Percentiles rank a stretch among this genome's conserved stretches.
These are phyloP conservation scores for Trichoderma hamatum DNA, from an alignment of 2,329 filamentous ascomycete species.

Conservation along the genomic window DNA sequence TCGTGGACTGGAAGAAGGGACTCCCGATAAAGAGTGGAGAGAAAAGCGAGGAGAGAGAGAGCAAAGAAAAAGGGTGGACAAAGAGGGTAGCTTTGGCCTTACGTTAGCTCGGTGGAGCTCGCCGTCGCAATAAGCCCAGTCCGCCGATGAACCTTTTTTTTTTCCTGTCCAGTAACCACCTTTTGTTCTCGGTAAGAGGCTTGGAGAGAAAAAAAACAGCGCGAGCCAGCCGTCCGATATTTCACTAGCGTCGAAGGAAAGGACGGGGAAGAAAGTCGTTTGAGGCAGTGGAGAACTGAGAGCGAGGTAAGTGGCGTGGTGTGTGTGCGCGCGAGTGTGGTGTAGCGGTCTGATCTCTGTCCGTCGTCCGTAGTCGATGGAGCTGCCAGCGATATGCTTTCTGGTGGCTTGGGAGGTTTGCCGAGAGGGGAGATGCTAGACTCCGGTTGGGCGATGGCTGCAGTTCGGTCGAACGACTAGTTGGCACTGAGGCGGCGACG, in stretches of 20 bases:
- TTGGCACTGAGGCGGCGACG: not conserved
- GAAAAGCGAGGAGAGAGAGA: not conserved
- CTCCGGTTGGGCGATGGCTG: constrained; percentile 12
- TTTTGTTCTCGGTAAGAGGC: not conserved
- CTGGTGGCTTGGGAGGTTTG: not conserved
- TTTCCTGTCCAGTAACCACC: not conserved
- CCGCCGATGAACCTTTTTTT: not conserved
- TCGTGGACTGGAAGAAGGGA: not conserved
- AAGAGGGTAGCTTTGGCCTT: not conserved
- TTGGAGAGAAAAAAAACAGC: not conserved
- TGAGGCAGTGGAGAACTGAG: not conserved
- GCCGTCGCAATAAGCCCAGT: not conserved
- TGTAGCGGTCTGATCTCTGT: not conserved
- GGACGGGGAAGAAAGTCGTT: not conserved
- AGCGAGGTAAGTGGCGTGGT: not conserved
- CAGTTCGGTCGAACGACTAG: constrained; percentile 6
- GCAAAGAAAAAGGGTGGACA: not conserved
- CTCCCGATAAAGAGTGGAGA: not conserved
- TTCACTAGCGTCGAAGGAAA: not conserved
- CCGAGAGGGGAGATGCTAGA: not conserved
- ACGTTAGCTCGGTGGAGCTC: constrained; percentile 23
- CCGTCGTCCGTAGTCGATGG: not conserved
- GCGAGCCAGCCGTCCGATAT: constrained; percentile 7
- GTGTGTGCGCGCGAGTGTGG: not conserved
- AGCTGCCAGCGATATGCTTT: not conserved